Conservation (phyloP, 768 basidiomycete genomes). For the Boletus speciosus region DNA sequence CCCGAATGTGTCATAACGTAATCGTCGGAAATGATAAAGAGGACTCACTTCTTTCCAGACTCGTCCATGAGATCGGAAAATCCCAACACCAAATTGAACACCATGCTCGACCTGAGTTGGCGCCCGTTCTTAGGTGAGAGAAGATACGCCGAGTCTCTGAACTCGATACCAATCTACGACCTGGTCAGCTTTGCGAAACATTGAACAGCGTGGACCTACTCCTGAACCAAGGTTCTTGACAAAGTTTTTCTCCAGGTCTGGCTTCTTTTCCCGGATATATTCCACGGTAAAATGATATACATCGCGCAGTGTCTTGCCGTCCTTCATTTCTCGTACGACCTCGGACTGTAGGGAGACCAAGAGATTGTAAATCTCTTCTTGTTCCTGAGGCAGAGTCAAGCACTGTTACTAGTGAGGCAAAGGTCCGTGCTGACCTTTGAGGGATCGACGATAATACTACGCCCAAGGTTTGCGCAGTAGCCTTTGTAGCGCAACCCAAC, state of each 20-base stretch:
- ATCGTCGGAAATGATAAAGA: neutral
- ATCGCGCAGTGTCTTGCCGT: slow-evolving; percentile 73
- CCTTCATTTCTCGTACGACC: slow-evolving; percentile 70
- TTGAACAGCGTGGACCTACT: slow-evolving; percentile 43
- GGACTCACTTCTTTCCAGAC: slow-evolving; percentile 70
- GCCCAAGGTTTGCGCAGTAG: slow-evolving; percentile 89
- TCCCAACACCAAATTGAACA: slow-evolving; percentile 79
- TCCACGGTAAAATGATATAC: slow-evolving; percentile 74
- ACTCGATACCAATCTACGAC: slow-evolving; percentile 90
- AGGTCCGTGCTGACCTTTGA: slow-evolving; percentile 52
- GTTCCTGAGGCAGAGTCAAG: slow-evolving; percentile 52
- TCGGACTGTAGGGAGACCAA: slow-evolving; percentile 77
- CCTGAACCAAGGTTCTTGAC: slow-evolving; percentile 89
- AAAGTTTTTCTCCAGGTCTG: slow-evolving; percentile 79
- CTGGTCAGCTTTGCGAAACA: neutral
- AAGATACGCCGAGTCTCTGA: slow-evolving; percentile 83
- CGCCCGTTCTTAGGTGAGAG: slow-evolving; percentile 78
- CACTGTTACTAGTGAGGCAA: neutral
- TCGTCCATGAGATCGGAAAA: slow-evolving; percentile 79
- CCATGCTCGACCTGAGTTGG: slow-evolving; percentile 73
- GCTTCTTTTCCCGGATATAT: slow-evolving; percentile 71
- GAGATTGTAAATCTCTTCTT: slow-evolving; percentile 84
- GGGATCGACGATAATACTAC: slow-evolving; percentile 95
- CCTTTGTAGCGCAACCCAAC: slow-evolving; percentile 90
- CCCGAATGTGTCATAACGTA: neutral